A percentile compares a stretch with the other conserved stretches of the same genome.
phyloP scores from a whole-genome alignment of 2,329 filamentous ascomycete species.

The Calonectria pseudoturangicola region DNA sequence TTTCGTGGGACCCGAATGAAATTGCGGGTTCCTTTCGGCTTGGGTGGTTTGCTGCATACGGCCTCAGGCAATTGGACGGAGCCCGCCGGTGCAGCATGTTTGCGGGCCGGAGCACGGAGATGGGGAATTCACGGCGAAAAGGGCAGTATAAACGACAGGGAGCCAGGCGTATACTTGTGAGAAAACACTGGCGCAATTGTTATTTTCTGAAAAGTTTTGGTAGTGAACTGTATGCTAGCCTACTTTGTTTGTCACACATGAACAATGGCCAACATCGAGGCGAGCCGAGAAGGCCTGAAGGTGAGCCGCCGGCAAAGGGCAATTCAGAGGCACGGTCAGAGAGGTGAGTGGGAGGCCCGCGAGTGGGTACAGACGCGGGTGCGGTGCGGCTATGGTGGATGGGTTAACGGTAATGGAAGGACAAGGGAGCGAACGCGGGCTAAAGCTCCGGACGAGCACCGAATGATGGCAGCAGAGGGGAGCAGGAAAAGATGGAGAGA shows the following conservation, averaged over 20 bases:
- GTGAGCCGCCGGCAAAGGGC: conserved; percentile 19
- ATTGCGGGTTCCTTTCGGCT: conserved; percentile 23
- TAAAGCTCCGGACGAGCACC: conserved; percentile 29
- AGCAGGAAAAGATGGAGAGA: conserved; percentile 28
- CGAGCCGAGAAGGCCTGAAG: conserved; percentile 4
- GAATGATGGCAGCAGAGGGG: conserved; percentile 9
- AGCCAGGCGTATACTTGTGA: neutral
- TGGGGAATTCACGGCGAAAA: conserved; percentile 18
- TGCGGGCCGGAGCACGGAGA: conserved; percentile 36
- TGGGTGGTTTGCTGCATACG: conserved; percentile 16
- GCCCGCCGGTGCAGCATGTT: conserved; percentile 30
- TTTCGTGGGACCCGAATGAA: conserved; percentile 27
- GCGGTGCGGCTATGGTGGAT: conserved; percentile 28
- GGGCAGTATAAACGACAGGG: conserved; percentile 34
- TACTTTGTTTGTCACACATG: neutral
- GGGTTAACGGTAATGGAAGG: conserved; percentile 30
- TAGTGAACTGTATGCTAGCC: neutral
- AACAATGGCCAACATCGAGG: neutral
- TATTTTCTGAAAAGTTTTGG: neutral
- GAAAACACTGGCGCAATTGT: neutral
- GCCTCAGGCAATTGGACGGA: conserved; percentile 34
- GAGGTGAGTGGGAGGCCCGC: conserved; percentile 32
- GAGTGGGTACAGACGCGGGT: conserved; percentile 27
- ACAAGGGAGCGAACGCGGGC: conserved; percentile 16
- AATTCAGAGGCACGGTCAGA: conserved; percentile 28